phyloP scores from a whole-genome alignment of 1,139 yeast genomes.

The Protomyces macrosporus region DNA sequence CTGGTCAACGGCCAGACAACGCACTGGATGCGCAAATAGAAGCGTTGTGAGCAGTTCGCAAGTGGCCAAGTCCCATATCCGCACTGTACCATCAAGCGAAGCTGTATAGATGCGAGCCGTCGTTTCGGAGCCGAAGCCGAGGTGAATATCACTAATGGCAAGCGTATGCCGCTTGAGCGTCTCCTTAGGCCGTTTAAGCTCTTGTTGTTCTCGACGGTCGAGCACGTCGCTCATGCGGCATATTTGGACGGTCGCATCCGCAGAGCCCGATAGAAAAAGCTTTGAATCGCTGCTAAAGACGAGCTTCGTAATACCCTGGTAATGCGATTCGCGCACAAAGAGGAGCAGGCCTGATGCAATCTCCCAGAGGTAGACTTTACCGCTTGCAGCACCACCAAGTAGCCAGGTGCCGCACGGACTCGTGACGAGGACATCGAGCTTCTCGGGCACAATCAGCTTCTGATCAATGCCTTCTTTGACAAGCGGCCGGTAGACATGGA shows the following conservation, averaged over 20 bases:
- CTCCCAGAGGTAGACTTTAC: constrained; percentile 78
- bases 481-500: constrained; percentile 61
- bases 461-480: constrained; percentile 80
- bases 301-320: constrained; percentile 63
- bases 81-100: constrained; percentile 69
- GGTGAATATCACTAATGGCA: constrained; percentile 58
- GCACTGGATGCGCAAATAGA: constrained; percentile 56
- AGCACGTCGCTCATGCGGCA: constrained; percentile 68
- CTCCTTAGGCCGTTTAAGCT: constrained; percentile 43
- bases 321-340: constrained; percentile 74
- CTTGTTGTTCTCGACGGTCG: constrained; percentile 37
- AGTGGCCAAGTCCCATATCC: constrained; percentile 42
- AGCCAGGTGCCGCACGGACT: constrained; percentile 53
- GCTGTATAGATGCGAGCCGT: constrained; percentile 66
- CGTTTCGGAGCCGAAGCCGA: constrained; percentile 50
- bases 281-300: constrained; percentile 61
- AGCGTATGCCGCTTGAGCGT: constrained; percentile 71
- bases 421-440: constrained; percentile 54
- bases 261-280: constrained; percentile 67
- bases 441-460: constrained; percentile 80
- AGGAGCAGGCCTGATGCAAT: constrained; percentile 69
- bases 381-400: constrained; percentile 62
- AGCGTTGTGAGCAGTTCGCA: constrained; percentile 59
- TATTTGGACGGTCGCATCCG: constrained; percentile 70
- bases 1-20: constrained; percentile 66